phyloP scores from a whole-genome alignment of 2,329 filamentous ascomycete species.

The Aspergillus arachidicola region DNA sequence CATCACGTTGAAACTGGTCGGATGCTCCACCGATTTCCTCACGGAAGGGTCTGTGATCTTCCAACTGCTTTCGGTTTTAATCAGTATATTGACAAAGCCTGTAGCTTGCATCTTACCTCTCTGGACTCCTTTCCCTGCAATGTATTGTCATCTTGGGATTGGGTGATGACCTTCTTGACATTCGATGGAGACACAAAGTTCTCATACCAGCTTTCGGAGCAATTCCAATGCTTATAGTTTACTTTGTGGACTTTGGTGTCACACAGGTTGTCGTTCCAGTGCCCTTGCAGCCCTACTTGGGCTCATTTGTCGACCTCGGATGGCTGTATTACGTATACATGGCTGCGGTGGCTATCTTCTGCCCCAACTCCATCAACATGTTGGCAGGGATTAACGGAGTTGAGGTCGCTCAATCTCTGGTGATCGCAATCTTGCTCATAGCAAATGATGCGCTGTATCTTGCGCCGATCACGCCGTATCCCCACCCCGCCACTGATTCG shows the following conservation, averaged over 20 bases:
- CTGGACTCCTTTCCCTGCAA: conserved; percentile 89
- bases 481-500: conserved; percentile 91
- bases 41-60: conserved; percentile 72
- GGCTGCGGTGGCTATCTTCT: conserved; percentile 95
- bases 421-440: conserved; percentile 80
- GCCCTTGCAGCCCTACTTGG: conserved; percentile 80
- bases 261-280: conserved; percentile 92
- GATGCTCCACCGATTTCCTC: conserved; percentile 87
- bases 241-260: conserved; percentile 98
- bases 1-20: conserved; percentile 78
- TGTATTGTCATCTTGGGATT: conserved; percentile 88
- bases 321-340: conserved; percentile 93
- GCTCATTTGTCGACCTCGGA: conserved; percentile 80
- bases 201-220: conserved; percentile 94
- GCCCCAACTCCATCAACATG: conserved; percentile 98
- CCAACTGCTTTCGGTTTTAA: neutral
- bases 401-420: conserved; percentile 90
- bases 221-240: conserved; percentile 91
- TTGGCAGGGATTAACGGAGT: conserved; percentile 99
- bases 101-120: conserved; percentile 90
- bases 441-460: conserved; percentile 90
- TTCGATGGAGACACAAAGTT: conserved; percentile 98
- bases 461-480: conserved; percentile 70
- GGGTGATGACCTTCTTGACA: conserved; percentile 95
- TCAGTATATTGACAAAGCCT: conserved; percentile 1